phyloP scores from a whole-genome alignment of 805 yeast genomes.

The Zygotorulaspora sp. region DNA sequence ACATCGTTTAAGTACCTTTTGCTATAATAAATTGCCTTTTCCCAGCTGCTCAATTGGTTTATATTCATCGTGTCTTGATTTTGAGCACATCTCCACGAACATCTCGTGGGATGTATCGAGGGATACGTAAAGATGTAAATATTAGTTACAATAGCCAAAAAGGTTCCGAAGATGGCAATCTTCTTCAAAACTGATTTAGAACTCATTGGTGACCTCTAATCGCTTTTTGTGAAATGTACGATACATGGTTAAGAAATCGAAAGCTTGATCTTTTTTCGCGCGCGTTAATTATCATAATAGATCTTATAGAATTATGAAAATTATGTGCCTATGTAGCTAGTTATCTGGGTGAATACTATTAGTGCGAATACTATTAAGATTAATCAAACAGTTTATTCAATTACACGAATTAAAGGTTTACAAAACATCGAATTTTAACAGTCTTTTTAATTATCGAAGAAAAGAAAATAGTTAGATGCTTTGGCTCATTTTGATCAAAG shows the following conservation, averaged over 20 bases:
- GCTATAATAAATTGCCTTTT: conserved; percentile 25
- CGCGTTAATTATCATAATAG: no score
- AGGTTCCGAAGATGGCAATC: conserved; percentile 24
- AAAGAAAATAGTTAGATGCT: neutral
- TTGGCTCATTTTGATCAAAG: neutral
- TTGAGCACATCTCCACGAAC: conserved; percentile 52
- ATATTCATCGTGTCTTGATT: conserved; percentile 7
- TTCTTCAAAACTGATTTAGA: conserved; percentile 17
- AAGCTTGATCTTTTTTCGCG: no score
- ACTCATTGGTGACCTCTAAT: conserved; percentile 6
- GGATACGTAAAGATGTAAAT: conserved; percentile 74
- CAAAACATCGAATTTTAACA: no score
- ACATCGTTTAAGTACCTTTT: conserved; percentile 32
- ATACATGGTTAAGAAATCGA: no score
- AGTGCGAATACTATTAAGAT: no score
- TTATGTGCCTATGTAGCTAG: no score
- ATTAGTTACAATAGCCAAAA: conserved; percentile 47
- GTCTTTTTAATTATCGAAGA: no score
- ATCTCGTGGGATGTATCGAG: conserved; percentile 47
- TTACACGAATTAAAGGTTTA: no score
- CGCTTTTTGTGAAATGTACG: no score
- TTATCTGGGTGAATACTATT: no score
- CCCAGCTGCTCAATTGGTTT: conserved; percentile 12
- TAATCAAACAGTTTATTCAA: no score
- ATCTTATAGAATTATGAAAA: no score